phyloP scores from a whole-genome alignment of 2,329 filamentous ascomycete species.

The Colletotrichum sp. region DNA sequence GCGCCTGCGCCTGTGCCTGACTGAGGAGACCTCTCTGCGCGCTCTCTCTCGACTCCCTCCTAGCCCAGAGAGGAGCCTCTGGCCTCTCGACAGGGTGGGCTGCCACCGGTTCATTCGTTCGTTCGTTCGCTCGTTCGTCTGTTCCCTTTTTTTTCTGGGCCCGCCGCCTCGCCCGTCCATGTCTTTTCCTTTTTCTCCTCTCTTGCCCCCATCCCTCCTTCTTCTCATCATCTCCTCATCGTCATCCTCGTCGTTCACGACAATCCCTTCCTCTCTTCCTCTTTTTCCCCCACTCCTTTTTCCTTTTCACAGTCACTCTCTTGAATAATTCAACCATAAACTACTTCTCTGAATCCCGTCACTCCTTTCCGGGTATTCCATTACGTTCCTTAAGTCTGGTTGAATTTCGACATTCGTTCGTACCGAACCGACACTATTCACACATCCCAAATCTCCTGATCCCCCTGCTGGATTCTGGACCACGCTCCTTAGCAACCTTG shows the following conservation, averaged over 20 bases:
- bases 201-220: slow-evolving; percentile 29
- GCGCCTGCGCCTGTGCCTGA: neutral
- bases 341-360: slow-evolving; percentile 46
- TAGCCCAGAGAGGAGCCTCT: neutral
- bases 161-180: slow-evolving; percentile 24
- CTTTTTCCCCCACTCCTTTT: slow-evolving; percentile 40
- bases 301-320: slow-evolving; percentile 54
- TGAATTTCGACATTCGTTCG: slow-evolving; percentile 26
- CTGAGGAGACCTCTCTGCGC: neutral
- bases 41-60: neutral
- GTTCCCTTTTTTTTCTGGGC: slow-evolving; percentile 17
- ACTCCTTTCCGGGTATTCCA: slow-evolving; percentile 55
- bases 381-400: slow-evolving; percentile 43
- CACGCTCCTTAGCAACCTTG: slow-evolving; percentile 28
- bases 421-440: slow-evolving; percentile 21
- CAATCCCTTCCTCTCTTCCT: slow-evolving; percentile 40
- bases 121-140: slow-evolving; percentile 3
- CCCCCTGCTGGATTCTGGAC: slow-evolving; percentile 24
- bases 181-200: slow-evolving; percentile 29
- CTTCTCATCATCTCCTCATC: slow-evolving; percentile 40
- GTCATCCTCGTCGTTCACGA: slow-evolving; percentile 36
- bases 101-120: slow-evolving; percentile 9
- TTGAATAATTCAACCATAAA: slow-evolving; percentile 44
- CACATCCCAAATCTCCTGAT: slow-evolving; percentile 20
- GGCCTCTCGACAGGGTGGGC: slow-evolving; percentile 5